Base-by-base conservation (phyloP, 2,329 filamentous ascomycete species). In the Aspergillus carbonarius region DNA sequence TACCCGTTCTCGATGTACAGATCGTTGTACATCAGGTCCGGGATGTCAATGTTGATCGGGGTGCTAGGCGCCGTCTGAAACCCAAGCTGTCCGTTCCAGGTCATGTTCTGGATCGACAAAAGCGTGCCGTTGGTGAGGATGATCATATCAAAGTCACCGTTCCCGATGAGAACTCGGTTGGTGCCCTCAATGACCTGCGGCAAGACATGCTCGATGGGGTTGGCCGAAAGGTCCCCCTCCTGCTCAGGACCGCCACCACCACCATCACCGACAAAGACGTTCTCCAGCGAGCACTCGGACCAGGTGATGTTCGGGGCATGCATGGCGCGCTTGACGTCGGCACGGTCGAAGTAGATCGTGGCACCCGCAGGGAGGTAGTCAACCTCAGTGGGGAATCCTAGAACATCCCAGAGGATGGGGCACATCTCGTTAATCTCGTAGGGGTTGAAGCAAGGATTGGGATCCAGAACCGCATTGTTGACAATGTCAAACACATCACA, bases 41-140 rank as follows among this genome's bases (percentile, higher is more conserved):
- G 63, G 2, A 74, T 61, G 17, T 64, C 55, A 59, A 75, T 72
- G 35, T 71, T 59, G 55, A 75, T 71, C 0, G 69, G 69, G 3
- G 61, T 69, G 87, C 67, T 90, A 85, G 90, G 90, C 3, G 76
- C 74, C 0, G 74, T 69, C 68, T 88, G 84, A 80, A 95, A 93
- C 0, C 91, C 91, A 47, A 89, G 83, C 55, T 82, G 72, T 12
- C 89, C 90, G 58, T 86, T 85, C 86, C 87, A 93, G 0, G 89
- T 93, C 86, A 93, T 91, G 78, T 93, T 93, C 70, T 95, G 90
- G 63, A 93, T 87, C 2, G 83, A 81, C 7, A 93, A 77, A 1
- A 93, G 79, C 0, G 89, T 90, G 9, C 90, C 90, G 71, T 90
- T 89, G 66, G 82, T 82, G 20, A 88, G 78, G 18, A 92, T 81